Percentiles rank a stretch among this genome's conserved stretches.
Conservation (phyloP, 192 early-diverging fungal genomes). For the Entophlyctis luteolus region DNA sequence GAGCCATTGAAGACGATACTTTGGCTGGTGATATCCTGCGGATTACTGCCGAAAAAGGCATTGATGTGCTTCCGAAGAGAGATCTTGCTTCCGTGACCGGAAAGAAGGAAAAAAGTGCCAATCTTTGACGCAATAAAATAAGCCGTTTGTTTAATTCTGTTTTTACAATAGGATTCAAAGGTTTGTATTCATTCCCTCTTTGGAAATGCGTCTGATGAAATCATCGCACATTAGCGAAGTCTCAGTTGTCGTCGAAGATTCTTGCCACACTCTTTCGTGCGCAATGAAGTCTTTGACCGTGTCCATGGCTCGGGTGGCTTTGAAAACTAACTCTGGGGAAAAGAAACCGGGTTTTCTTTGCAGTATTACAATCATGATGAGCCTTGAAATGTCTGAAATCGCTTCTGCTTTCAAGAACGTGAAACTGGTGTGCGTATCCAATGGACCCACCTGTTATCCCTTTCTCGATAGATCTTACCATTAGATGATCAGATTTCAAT, state of each 20-base stretch:
- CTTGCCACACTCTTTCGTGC: too few relatives aligned
- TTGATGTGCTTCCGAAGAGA: slow-evolving; percentile 22
- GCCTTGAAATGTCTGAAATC: not conserved
- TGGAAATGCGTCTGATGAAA: too few relatives aligned
- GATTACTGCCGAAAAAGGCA: slow-evolving; percentile 24
- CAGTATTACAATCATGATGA: not conserved
- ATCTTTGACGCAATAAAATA: too few relatives aligned
- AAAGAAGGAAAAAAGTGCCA: slow-evolving; percentile 4
- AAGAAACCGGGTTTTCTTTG: not conserved
- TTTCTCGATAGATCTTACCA: too few relatives aligned
- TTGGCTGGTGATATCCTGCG: slow-evolving; percentile 32
- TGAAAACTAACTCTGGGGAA: not conserved
- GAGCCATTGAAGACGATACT: slow-evolving; percentile 41
- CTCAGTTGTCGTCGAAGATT: too few relatives aligned
- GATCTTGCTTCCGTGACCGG: not conserved
- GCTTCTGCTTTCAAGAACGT: not conserved
- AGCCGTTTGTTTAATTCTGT: too few relatives aligned
- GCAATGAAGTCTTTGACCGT: not conserved
- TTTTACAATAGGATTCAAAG: too few relatives aligned
- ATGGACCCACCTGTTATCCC: too few relatives aligned
- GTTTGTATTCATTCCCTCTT: too few relatives aligned
- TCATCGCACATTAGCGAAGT: too few relatives aligned
- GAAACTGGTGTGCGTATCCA: not conserved
- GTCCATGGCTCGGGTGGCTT: not conserved
- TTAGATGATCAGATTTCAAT: not conserved